These are phyloP conservation scores for Aureobasidium uvarum DNA, from an alignment of 2,329 filamentous ascomycete genomes.

Conservation along the genomic window DNA sequence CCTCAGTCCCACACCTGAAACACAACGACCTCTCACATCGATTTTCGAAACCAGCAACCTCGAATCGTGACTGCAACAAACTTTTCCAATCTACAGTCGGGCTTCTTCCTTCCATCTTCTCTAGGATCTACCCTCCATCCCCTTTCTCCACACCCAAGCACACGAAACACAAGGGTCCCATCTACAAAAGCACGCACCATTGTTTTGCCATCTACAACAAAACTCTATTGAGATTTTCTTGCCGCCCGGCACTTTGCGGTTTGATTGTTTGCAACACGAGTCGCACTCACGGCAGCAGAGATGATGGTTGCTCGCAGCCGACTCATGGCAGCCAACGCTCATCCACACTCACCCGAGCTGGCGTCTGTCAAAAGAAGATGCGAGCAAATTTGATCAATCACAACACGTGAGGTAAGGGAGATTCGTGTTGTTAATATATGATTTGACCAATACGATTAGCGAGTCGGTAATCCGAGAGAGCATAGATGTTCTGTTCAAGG, in stretches of 20 bases:
- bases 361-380: not conserved
- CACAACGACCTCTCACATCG: not conserved
- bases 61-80: not conserved
- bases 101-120: not conserved
- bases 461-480: not conserved
- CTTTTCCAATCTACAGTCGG: not conserved
- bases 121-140: not conserved
- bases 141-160: not conserved
- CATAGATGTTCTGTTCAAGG: not conserved
- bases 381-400: not conserved
- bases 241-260: not conserved
- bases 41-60: too few relatives aligned
- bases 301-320: not conserved
- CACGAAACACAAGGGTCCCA: not conserved
- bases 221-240: not conserved
- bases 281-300: not conserved
- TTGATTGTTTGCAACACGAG: not conserved
- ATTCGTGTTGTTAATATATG: not conserved
- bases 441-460: not conserved
- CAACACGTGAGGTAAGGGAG: constrained; percentile 1
- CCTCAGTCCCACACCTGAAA: not conserved
- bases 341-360: not conserved
- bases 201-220: not conserved
- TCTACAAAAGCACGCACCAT: not conserved
- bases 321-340: constrained; percentile 4